Conservation (phyloP, 495 filamentous ascomycete species). For the Pyrenula aspistea region DNA sequence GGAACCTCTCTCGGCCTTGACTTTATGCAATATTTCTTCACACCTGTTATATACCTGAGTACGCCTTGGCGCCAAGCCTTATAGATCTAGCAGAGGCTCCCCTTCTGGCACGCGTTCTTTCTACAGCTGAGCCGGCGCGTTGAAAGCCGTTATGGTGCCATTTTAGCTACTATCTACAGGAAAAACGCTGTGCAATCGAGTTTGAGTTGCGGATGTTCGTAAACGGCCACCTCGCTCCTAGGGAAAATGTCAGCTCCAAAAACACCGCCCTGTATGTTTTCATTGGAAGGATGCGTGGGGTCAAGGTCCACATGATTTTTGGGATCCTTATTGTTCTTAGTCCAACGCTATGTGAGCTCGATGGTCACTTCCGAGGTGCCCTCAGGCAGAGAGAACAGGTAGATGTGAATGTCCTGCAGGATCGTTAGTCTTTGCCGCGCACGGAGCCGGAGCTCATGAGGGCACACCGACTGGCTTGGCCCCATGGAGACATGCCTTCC, state of each 20-base stretch:
- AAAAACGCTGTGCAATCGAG: background rate
- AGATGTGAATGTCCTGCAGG: conserved; percentile 1
- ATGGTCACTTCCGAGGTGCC: background rate
- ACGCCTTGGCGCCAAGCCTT: too few species aligned
- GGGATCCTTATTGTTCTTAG: background rate
- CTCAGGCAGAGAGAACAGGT: conserved; percentile 1
- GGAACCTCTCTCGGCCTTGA: too few species aligned
- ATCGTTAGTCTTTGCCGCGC: background rate
- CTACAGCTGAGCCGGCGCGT: background rate
- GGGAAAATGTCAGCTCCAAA: background rate
- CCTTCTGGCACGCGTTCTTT: background rate
- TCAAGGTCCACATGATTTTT: background rate
- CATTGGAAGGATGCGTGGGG: background rate
- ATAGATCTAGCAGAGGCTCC: background rate
- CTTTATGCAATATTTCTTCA: too few species aligned
- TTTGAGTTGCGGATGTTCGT: background rate
- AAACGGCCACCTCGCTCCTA: background rate
- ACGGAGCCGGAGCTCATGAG: background rate
- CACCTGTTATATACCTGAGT: too few species aligned
- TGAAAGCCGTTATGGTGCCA: background rate
- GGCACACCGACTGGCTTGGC: background rate
- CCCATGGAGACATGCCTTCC: background rate
- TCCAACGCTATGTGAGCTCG: background rate
- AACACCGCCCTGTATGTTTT: background rate
- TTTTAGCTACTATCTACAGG: background rate